These are phyloP conservation scores for Cladosporium austrohemisphaericum DNA, from an alignment of 2,329 filamentous ascomycete genomes.

Conservation along the genomic window DNA sequence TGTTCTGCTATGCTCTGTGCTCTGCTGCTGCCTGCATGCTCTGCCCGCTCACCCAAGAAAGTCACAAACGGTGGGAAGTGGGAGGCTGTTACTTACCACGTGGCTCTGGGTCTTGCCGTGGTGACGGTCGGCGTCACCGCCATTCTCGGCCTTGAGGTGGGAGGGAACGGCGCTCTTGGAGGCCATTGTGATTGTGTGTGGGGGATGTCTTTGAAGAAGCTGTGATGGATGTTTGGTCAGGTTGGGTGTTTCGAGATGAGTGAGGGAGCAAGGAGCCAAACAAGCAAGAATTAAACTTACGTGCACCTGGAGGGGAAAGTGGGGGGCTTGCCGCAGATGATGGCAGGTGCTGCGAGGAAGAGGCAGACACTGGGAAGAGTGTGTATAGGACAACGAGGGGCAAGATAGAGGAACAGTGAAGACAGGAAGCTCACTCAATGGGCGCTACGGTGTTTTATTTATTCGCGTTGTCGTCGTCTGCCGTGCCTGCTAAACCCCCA, in stretches of 20 bases:
- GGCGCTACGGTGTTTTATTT: no score
- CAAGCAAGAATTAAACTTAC: slow-evolving; percentile 13
- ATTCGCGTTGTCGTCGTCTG: no score
- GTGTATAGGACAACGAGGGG: no score
- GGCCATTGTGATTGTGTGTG: slow-evolving; percentile 28
- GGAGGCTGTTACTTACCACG: slow-evolving; percentile 65
- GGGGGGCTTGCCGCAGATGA: no score
- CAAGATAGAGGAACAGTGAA: no score
- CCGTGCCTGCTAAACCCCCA: no score
- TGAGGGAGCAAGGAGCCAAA: not conserved
- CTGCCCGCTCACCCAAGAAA: not conserved
- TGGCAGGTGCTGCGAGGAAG: slow-evolving; percentile 3
- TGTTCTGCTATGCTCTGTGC: slow-evolving; percentile 3
- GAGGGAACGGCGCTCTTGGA: slow-evolving; percentile 72
- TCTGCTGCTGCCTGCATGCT: slow-evolving; percentile 11
- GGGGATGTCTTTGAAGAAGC: not conserved
- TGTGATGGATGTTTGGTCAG: not conserved
- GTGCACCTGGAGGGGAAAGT: no score
- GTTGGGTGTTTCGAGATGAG: not conserved
- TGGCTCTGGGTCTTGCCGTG: slow-evolving; percentile 83
- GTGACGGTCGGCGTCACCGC: slow-evolving; percentile 52
- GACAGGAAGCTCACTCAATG: no score
- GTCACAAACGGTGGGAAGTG: not conserved
- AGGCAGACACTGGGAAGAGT: no score
- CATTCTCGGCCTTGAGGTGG: slow-evolving; percentile 68